A percentile compares a stretch with the other conserved stretches of the same genome.
Evolutionary conservation across 331 rosid genomes (phyloP).

Genomic region (Quercus phellos): DNA sequence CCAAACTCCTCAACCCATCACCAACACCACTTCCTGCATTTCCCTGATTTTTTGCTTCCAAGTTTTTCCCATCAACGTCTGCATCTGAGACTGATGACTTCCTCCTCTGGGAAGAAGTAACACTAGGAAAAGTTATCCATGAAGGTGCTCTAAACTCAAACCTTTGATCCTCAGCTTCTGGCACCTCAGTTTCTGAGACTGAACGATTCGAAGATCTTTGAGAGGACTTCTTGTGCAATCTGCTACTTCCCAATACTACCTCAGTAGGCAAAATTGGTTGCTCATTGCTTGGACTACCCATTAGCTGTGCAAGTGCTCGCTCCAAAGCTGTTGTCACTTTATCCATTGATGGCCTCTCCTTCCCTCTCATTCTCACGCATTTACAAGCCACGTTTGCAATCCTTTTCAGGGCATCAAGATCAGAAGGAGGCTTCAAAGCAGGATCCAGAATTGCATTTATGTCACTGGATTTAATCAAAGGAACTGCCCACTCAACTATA

Average conservation of each 20-base stretch:
- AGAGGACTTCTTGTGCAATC: slow-evolving; percentile 84
- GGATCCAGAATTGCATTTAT: slow-evolving; percentile 57
- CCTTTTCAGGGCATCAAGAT: slow-evolving; percentile 74
- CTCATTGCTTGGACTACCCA: slow-evolving; percentile 91
- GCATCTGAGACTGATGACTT: slow-evolving; percentile 86
- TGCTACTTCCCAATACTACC: slow-evolving; percentile 84
- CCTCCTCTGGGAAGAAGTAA: slow-evolving; percentile 90
- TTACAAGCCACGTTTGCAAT: slow-evolving; percentile 86
- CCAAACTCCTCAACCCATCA: slow-evolving; percentile 85
- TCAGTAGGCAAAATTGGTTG: slow-evolving; percentile 96
- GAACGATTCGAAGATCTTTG: slow-evolving; percentile 82
- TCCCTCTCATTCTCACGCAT: slow-evolving; percentile 97
- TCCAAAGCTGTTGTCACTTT: slow-evolving; percentile 88
- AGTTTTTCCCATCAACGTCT: slow-evolving; percentile 71
- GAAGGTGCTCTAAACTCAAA: slow-evolving; percentile 90
- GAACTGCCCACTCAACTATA: slow-evolving; percentile 96
- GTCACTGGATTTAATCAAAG: slow-evolving; percentile 73
- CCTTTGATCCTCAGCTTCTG: slow-evolving; percentile 74
- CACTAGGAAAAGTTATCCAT: slow-evolving; percentile 96
- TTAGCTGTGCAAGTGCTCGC: slow-evolving; percentile 70
- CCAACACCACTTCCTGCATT: slow-evolving; percentile 44
- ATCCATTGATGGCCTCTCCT: slow-evolving; percentile 98
- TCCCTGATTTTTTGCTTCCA: slow-evolving; percentile 50
- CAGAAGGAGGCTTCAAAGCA: slow-evolving; percentile 59
- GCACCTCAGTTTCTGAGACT: slow-evolving; percentile 64